Conservation (phyloP, 805 yeast genomes). For the Cyberlindnera misumaiensis region DNA sequence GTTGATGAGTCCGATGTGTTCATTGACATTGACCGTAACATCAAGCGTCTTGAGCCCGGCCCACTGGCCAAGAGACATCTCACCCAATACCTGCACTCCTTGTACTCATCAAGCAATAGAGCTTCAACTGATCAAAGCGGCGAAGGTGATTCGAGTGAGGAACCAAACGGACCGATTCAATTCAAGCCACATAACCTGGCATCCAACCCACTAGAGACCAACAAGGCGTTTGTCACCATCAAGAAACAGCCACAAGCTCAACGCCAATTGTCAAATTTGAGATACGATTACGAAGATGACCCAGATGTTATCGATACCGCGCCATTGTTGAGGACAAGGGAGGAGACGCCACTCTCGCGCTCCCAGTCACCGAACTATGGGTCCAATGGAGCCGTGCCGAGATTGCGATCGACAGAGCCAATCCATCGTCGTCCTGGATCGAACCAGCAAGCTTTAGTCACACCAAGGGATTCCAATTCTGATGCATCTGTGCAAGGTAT, state of each 20-base stretch:
- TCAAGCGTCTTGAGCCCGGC: constrained; percentile 71
- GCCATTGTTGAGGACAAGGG: constrained; percentile 1
- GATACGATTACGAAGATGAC: constrained; percentile 16
- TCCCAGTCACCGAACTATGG: constrained; percentile 20
- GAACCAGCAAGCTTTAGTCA: no score
- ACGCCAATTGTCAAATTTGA: constrained; percentile 7
- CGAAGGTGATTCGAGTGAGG: constrained; percentile 2
- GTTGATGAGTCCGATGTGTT: constrained; percentile 95
- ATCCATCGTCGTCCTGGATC: background rate
- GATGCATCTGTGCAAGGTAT: background rate
- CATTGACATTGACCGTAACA: constrained; percentile 82
- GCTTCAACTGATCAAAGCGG: constrained; percentile 31
- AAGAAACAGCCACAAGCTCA: constrained; percentile 39
- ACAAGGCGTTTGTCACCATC: constrained; percentile 59
- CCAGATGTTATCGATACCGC: constrained; percentile 1
- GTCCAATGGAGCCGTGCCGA: background rate
- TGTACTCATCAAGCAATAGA: constrained; percentile 42
- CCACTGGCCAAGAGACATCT: constrained; percentile 66
- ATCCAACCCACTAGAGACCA: constrained; percentile 60
- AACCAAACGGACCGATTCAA: constrained; percentile 5
- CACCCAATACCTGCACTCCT: constrained; percentile 58
- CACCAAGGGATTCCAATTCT: no score
- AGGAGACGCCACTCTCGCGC: constrained; percentile 7
- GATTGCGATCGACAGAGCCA: background rate
- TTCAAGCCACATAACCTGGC: constrained; percentile 49